Conservation (phyloP, 805 yeast genomes). For the Hanseniaspora valbyensis region DNA sequence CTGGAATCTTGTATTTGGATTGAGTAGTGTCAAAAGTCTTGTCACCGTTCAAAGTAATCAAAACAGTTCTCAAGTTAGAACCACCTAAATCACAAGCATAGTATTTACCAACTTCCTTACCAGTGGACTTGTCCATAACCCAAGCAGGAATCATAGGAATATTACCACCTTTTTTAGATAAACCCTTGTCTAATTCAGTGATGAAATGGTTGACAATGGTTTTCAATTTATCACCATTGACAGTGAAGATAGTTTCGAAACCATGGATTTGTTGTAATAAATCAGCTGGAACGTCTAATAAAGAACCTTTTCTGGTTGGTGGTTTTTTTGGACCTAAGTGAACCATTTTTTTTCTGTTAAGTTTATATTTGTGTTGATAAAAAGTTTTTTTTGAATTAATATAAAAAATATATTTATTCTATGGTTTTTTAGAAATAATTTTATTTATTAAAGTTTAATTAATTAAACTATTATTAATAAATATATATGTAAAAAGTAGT, state of each 20-base stretch:
- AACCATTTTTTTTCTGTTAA: constrained; percentile 58
- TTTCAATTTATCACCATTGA: constrained; percentile 48
- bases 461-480: no score
- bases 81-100: constrained; percentile 96
- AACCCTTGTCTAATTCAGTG: constrained; percentile 69
- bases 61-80: constrained; percentile 86
- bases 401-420: neutral
- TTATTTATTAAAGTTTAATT: neutral
- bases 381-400: neutral
- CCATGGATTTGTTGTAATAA: constrained; percentile 47
- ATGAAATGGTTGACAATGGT: constrained; percentile 66
- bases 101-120: constrained; percentile 79
- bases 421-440: neutral
- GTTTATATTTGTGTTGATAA: no score
- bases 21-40: constrained; percentile 77
- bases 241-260: constrained; percentile 52
- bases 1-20: constrained; percentile 74
- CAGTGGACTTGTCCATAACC: constrained; percentile 91
- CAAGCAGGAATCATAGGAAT: constrained; percentile 97
- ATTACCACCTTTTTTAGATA: constrained; percentile 62
- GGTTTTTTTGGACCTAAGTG: constrained; percentile 77
- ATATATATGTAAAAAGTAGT: no score
- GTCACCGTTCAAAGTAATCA: constrained; percentile 73
- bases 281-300: constrained; percentile 56
- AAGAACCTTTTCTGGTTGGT: constrained; percentile 61